These are phyloP conservation scores for Linderniella brevidens DNA, from an alignment of 257 asterid species.

Conservation along the genomic window DNA sequence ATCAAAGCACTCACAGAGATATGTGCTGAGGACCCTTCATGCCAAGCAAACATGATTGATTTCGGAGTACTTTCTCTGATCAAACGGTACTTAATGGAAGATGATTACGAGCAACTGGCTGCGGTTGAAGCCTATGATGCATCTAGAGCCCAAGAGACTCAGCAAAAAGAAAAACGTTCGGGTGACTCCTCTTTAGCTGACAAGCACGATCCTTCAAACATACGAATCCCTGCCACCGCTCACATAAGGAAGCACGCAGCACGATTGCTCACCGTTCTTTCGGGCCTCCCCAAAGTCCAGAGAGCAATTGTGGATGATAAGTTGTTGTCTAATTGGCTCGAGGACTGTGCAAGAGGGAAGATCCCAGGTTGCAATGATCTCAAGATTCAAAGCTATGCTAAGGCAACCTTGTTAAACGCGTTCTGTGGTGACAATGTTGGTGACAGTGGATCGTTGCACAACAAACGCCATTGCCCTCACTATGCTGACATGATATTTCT, in stretches of 20 bases:
- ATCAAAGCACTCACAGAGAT: slow-evolving; percentile 82
- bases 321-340: slow-evolving; percentile 75
- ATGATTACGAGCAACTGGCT: slow-evolving; percentile 94
- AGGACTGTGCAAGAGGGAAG: slow-evolving; percentile 71
- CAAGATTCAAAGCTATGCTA: slow-evolving; percentile 81
- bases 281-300: slow-evolving; percentile 70
- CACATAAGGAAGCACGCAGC: slow-evolving; percentile 96
- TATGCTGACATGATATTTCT: slow-evolving; percentile 73
- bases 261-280: slow-evolving; percentile 70
- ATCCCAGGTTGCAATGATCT: slow-evolving; percentile 86
- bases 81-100: slow-evolving; percentile 74
- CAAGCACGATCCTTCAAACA: slow-evolving; percentile 36
- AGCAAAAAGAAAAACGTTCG: slow-evolving; percentile 32
- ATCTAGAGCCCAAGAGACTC: slow-evolving; percentile 62
- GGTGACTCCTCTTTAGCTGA: slow-evolving; percentile 34
- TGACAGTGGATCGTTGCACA: slow-evolving; percentile 18
- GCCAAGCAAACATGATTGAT: slow-evolving; percentile 51
- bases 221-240: slow-evolving; percentile 90
- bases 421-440: slow-evolving; percentile 36
- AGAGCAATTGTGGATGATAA: slow-evolving; percentile 53
- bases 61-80: slow-evolving; percentile 65
- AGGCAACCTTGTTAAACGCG: slow-evolving; percentile 75
- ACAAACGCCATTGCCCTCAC: slow-evolving; percentile 28
- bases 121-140: slow-evolving; percentile 98
- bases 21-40: slow-evolving; percentile 63